phyloP scores from a whole-genome alignment of 2,329 filamentous ascomycete species.

The Colletotrichum costaricense region DNA sequence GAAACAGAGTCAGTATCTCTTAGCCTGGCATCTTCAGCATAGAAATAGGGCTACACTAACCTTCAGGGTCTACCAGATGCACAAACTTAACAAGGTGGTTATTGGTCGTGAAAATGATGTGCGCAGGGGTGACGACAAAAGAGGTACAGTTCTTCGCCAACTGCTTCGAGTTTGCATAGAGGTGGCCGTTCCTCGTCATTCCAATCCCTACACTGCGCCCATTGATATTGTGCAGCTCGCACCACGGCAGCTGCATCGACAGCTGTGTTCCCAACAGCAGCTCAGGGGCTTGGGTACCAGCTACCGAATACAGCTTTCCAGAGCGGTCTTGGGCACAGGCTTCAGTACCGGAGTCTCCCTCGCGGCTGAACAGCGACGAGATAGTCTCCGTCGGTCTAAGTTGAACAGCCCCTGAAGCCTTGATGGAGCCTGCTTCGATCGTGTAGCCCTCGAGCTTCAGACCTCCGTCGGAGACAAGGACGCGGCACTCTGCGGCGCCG shows the following conservation, averaged over 20 bases:
- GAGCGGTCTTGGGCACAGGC: constrained; percentile 58
- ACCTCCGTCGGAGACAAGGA: constrained; percentile 44
- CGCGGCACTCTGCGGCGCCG: constrained; percentile 42
- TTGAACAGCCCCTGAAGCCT: constrained; percentile 1
- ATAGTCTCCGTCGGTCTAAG: constrained; percentile 23
- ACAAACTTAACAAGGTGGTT: constrained; percentile 96
- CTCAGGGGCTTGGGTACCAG: constrained; percentile 26
- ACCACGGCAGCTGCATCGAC: constrained; percentile 62
- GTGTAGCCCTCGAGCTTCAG: constrained; percentile 28
- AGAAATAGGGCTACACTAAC: constrained; percentile 54
- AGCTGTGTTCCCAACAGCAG: constrained; percentile 25
- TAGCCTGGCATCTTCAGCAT: too few species aligned
- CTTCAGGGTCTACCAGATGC: constrained; percentile 76
- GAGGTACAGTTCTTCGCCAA: constrained; percentile 92
- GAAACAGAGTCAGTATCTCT: constrained; percentile 37
- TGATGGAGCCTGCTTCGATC: background rate
- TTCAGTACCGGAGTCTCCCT: constrained; percentile 43
- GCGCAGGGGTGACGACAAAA: constrained; percentile 82
- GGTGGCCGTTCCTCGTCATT: constrained; percentile 78
- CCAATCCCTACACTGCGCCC: constrained; percentile 62
- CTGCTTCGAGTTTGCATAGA: constrained; percentile 81
- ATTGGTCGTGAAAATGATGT: constrained; percentile 92
- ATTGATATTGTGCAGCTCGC: constrained; percentile 45
- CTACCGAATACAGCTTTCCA: constrained; percentile 57
- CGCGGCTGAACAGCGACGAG: constrained; percentile 45